phyloP scores from a whole-genome alignment of 2,329 filamentous ascomycete species.

The Clonostachys byssicola region DNA sequence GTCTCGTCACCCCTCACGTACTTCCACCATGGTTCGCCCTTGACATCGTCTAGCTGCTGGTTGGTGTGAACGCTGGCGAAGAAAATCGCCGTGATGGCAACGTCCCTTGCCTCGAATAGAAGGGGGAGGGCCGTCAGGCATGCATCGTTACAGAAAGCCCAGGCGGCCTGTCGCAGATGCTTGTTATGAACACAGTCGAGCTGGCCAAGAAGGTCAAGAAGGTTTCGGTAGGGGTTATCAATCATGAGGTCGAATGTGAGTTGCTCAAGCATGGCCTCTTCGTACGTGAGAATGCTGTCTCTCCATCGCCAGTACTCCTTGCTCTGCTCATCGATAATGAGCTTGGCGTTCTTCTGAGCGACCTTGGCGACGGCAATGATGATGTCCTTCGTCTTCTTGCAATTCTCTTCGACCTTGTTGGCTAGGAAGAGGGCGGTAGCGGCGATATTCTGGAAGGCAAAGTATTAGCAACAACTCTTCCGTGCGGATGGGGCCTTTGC shows the following conservation, averaged over 20 bases:
- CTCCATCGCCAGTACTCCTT: slow-evolving; percentile 99
- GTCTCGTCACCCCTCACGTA: slow-evolving; percentile 66
- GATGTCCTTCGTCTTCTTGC: slow-evolving; percentile 90
- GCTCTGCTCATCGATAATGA: slow-evolving; percentile 91
- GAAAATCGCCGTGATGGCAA: slow-evolving; percentile 83
- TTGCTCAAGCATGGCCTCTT: slow-evolving; percentile 87
- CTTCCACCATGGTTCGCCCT: slow-evolving; percentile 85
- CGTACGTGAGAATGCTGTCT: slow-evolving; percentile 87
- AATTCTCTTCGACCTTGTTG: slow-evolving; percentile 96
- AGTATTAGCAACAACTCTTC: slow-evolving; percentile 6
- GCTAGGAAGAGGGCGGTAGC: slow-evolving; percentile 90
- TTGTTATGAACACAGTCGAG: slow-evolving; percentile 77
- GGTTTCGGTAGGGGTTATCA: slow-evolving; percentile 79
- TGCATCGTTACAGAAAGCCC: slow-evolving; percentile 92
- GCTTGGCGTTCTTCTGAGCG: slow-evolving; percentile 87
- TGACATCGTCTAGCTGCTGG: slow-evolving; percentile 71
- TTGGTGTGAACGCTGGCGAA: slow-evolving; percentile 75
- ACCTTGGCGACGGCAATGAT: slow-evolving; percentile 92
- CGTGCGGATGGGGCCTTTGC: neutral
- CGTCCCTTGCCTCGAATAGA: slow-evolving; percentile 71
- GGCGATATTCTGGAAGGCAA: slow-evolving; percentile 62
- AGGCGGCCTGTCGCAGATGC: slow-evolving; percentile 76
- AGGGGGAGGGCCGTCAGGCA: slow-evolving; percentile 82
- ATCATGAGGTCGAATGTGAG: slow-evolving; percentile 93
- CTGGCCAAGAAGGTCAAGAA: slow-evolving; percentile 76